Percentiles rank a stretch among this genome's conserved stretches.
phyloP scores from a whole-genome alignment of 352 stramenopile species.

The Phytophthora ramorum region DNA sequence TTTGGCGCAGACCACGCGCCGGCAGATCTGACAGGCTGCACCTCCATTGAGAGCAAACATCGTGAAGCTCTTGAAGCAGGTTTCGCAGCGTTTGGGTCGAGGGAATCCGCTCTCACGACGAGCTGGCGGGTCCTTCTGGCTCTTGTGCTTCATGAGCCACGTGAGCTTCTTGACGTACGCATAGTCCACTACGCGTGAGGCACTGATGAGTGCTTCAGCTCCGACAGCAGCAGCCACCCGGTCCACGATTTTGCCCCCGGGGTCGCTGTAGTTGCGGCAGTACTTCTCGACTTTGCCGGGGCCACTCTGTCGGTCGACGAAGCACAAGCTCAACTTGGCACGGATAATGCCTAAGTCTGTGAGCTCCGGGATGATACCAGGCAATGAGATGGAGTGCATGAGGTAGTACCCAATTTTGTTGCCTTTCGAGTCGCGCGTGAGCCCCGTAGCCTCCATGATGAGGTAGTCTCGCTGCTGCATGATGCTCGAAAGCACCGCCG shows the following conservation, averaged over 20 bases:
- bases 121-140: slow-evolving; percentile 3
- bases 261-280: slow-evolving; percentile 44
- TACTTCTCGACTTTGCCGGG: slow-evolving; percentile 46
- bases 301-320: slow-evolving; percentile 39
- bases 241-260: slow-evolving; percentile 36
- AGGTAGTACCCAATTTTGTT: slow-evolving; percentile 42
- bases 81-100: slow-evolving; percentile 36
- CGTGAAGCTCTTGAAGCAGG: slow-evolving; percentile 20
- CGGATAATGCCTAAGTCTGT: slow-evolving; percentile 48
- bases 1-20: slow-evolving; percentile 46
- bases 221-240: slow-evolving; percentile 28
- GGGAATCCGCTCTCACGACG: slow-evolving; percentile 8
- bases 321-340: slow-evolving; percentile 47
- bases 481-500: slow-evolving; percentile 28
- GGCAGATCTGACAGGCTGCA: slow-evolving; percentile 53
- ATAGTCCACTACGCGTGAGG: slow-evolving; percentile 43
- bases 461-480: slow-evolving; percentile 52
- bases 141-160: slow-evolving; percentile 44
- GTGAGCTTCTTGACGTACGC: slow-evolving; percentile 56
- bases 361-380: slow-evolving; percentile 26
- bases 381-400: slow-evolving; percentile 48
- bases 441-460: slow-evolving; percentile 30
- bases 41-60: slow-evolving; percentile 25
- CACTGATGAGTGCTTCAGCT: slow-evolving; percentile 31
- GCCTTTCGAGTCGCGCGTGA: slow-evolving; percentile 30